Conservation (phyloP, 2,329 filamentous ascomycete species). For the Diaporthe citriasiana region DNA sequence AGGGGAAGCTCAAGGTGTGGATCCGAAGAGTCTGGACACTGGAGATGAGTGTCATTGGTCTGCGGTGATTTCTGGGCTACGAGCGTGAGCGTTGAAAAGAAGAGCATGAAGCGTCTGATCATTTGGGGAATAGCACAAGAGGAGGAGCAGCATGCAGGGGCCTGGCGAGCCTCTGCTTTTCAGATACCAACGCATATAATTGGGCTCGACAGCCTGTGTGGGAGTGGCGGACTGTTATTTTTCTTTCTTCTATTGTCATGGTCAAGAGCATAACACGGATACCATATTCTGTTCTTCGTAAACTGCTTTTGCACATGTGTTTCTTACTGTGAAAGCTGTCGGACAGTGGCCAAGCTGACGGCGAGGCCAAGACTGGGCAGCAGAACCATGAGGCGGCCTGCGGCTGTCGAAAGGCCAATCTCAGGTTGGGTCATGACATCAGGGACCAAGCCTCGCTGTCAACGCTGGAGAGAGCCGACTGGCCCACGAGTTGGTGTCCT, state of each 20-base stretch:
- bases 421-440: constrained; percentile 2
- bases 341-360: neutral
- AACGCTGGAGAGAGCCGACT: neutral
- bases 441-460: constrained; percentile 5
- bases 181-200: constrained; percentile 39
- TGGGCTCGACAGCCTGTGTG: constrained; percentile 35
- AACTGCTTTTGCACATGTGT: neutral
- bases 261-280: constrained; percentile 41
- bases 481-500: neutral
- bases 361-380: neutral
- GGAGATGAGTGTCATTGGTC: constrained; percentile 95
- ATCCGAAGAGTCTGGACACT: constrained; percentile 98
- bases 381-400: neutral
- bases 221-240: constrained; percentile 25
- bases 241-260: constrained; percentile 26
- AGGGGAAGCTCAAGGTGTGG: constrained; percentile 97
- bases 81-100: neutral
- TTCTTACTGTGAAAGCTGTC: neutral
- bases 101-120: constrained; percentile 26
- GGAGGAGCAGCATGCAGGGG: neutral
- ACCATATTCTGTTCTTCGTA: constrained; percentile 39
- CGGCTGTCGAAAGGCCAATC: neutral
- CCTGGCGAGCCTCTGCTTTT: constrained; percentile 29
- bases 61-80: constrained; percentile 67
- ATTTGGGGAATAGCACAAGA: constrained; percentile 1